Evolutionary conservation across 352 stramenopile genomes (phyloP), one percentile per base, ranked within the genome.

Genomic region (Paralagenidium karlingii): DNA sequence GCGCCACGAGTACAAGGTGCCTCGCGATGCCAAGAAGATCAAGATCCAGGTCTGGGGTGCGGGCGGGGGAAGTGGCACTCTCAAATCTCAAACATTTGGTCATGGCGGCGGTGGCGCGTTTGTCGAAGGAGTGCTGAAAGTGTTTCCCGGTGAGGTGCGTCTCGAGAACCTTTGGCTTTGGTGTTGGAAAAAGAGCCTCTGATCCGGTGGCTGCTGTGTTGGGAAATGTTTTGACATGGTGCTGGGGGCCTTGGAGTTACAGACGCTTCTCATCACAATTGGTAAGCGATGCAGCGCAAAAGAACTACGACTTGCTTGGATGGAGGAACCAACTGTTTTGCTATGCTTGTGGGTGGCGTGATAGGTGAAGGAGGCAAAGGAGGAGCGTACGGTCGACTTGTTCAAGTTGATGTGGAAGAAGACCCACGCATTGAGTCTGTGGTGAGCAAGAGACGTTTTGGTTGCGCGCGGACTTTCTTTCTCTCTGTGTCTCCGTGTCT

Each of bases 21-120:
- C 74, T 1, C 68, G 66, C 10, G 74, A 74, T 25, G 57, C 66
- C 22, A 77, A 68, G 28, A 34, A 62, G 20, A 49, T 88, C 33
- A 85, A 88, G 37, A 27, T 85, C 11, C 75, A 88, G 34, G 68
- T 60, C 15, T 85, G 75, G 75, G 75, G 75, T 16, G 70, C 50
- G 4, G 74, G 74, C 12, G 74, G 70, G 10, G 74, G 70, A n/a
- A 84, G 68, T 15, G 74, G 74, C 3, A 48, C 75, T 12, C 48
- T 85, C 12, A 60, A 61, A 15, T 42, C 43, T 10, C 69, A 82
- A 36, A 60, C 43, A 6, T 46, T 63, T 8, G 74, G 74, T 3
- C 53, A 67, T 22, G 74, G 74, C 13, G 74, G 74, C 18, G 74
- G 74, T 8, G 74, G 74, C 4, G 70, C 70, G 10, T 83, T 85